These are phyloP conservation scores for Hanseniaspora mollemarum DNA, from an alignment of 805 yeast species.

Conservation along the genomic window DNA sequence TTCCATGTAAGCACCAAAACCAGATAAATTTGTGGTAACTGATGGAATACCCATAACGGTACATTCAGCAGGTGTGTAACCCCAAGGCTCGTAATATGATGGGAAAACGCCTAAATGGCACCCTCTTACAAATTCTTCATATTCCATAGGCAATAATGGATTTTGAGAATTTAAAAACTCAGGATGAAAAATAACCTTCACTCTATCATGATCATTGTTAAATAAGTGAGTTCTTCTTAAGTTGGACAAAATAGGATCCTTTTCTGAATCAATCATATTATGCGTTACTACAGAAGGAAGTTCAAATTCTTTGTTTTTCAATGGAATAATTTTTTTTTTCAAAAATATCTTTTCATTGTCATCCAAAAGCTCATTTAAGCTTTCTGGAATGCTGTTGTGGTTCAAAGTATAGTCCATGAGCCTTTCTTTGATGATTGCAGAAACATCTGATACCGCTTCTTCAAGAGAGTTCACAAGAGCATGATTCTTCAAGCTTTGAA, in stretches of 20 bases:
- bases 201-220: constrained; percentile 81
- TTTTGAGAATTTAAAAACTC: constrained; percentile 90
- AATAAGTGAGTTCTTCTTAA: constrained; percentile 84
- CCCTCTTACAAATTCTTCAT: constrained; percentile 95
- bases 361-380: constrained; percentile 70
- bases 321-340: constrained; percentile 85
- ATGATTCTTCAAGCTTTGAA: constrained; percentile 90
- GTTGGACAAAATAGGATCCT: constrained; percentile 83
- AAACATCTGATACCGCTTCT: constrained; percentile 77
- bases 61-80: constrained; percentile 98
- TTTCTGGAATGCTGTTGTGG: constrained; percentile 41
- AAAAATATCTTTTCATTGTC: constrained; percentile 80
- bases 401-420: constrained; percentile 77
- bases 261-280: constrained; percentile 85
- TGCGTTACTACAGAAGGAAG: constrained; percentile 95
- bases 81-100: constrained; percentile 98
- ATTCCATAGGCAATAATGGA: constrained; percentile 85
- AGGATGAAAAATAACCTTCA: constrained; percentile 93
- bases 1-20: constrained; percentile 98
- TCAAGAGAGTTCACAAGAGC: constrained; percentile 90
- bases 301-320: constrained; percentile 58
- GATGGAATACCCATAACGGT: constrained; percentile 99
- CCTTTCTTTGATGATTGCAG: constrained; percentile 72
- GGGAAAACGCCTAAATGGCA: constrained; percentile 98
- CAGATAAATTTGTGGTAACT: constrained; percentile 87